Percentiles rank a stretch among this genome's conserved stretches.
phyloP scores from a whole-genome alignment of 305 asterid genomes.

The Plantago coronopus region DNA sequence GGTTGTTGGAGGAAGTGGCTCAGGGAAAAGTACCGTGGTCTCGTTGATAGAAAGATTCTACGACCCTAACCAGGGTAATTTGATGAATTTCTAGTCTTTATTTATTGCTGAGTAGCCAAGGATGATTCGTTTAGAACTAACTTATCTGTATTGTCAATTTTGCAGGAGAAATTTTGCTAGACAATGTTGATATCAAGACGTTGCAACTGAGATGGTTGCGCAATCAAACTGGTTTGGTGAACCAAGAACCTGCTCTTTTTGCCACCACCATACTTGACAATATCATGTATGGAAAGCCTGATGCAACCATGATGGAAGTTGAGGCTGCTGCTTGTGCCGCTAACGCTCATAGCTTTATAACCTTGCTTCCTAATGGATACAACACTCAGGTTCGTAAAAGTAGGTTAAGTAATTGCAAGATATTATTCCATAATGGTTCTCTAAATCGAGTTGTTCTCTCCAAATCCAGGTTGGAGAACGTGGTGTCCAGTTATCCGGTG shows the following conservation, averaged over 20 bases:
- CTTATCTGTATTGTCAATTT: slow-evolving; percentile 15
- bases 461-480: slow-evolving; percentile 82
- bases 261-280: slow-evolving; percentile 97
- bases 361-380: slow-evolving; percentile 91
- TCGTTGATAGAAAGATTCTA: slow-evolving; percentile 89
- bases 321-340: slow-evolving; percentile 97
- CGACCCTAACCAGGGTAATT: slow-evolving; percentile 84
- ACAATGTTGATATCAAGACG: slow-evolving; percentile 75
- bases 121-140: not conserved
- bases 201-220: slow-evolving; percentile 88
- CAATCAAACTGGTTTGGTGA: slow-evolving; percentile 91
- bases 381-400: slow-evolving; percentile 59
- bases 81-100: not conserved
- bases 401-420: not conserved
- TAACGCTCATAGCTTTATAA: slow-evolving; percentile 85
- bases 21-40: slow-evolving; percentile 95
- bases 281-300: slow-evolving; percentile 88
- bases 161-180: slow-evolving; percentile 81
- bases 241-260: slow-evolving; percentile 98
- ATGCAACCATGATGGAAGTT: slow-evolving; percentile 86
- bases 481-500: slow-evolving; percentile 91
- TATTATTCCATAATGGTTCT: not conserved
- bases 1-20: slow-evolving; percentile 98
- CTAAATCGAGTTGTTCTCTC: not conserved
- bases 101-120: not conserved